Evolutionary conservation across 1,139 yeast genomes (phyloP), one percentile per base, ranked within the genome.

Genomic region (Suhomyces chickasaworum): DNA sequence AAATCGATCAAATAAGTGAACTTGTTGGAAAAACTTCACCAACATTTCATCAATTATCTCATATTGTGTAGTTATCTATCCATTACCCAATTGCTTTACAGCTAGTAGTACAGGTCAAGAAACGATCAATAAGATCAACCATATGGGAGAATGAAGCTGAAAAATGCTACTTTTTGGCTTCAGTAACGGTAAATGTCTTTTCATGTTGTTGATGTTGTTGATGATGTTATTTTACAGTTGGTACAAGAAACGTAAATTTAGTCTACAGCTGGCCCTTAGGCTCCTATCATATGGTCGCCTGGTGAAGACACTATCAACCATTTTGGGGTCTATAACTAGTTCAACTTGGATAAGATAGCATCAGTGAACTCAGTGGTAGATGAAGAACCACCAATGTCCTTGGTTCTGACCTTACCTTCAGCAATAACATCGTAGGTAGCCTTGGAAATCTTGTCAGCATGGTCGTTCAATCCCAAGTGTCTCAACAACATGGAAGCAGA

Each of bases 351-450:
- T 58, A 89, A 77, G 61, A 88, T 81, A 54, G 95, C 96, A 59
- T 83, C 83, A 59, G 98, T 91, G 77, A 91, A 91, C 73, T 91
- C 97, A 54, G 95, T 85, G 56, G 99, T 93, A 49, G 96, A 75
- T 63, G 89, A 78, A 57, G 77, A 61, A 63, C 98, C 99, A 66
- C 97, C 97, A 60, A 93, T 84, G 71, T 93, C 98, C 63, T 72
- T 73, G 58, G 97, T 90, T 64, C 84, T 76, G 56, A 78, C 73
- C 66, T 84, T 80, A 68, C 96, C 97, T 55, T 89, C 96, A 57
- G 89, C 88, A 61, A 93, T 81, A 53, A 89, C 97, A 57, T 81
- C 86, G 73, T 89, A 87, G 55, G 95, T 90, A 52, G 98, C 98
- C 64, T 80, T 73, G 47, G 96, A 80, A 67, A 91, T 89, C 66